Conservation (phyloP, 768 basidiomycete species). For the Russula lepida region DNA sequence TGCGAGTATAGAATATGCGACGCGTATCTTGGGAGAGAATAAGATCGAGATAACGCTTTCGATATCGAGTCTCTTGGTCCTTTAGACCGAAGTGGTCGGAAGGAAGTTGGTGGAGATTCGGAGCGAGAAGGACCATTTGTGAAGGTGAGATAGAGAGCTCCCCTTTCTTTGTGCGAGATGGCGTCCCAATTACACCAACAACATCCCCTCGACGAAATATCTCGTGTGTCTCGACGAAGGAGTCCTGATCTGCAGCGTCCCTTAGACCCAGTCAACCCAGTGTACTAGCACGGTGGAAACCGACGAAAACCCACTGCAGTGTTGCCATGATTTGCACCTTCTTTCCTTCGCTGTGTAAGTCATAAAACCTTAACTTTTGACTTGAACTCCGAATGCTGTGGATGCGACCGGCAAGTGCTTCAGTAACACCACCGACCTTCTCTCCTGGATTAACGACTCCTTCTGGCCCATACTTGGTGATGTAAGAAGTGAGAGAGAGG, state of each 20-base stretch:
- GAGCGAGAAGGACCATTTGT: constrained; percentile 80
- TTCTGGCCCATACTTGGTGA: constrained; percentile 63
- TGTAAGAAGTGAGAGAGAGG: constrained; percentile 62
- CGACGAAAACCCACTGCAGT: constrained; percentile 48
- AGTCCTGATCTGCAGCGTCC: constrained; percentile 53
- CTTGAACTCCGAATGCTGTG: constrained; percentile 82
- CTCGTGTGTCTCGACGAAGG: constrained; percentile 68
- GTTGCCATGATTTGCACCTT: constrained; percentile 96
- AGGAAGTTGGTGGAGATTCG: constrained; percentile 93
- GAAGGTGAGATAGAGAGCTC: constrained; percentile 86
- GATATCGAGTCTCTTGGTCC: constrained; percentile 95
- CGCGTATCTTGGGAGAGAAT: constrained; percentile 89
- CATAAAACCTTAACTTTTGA: constrained; percentile 87
- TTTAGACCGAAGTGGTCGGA: constrained; percentile 89
- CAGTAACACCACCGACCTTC: constrained; percentile 49
- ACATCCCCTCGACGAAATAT: constrained; percentile 94
- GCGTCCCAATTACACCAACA: constrained; percentile 83
- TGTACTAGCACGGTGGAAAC: neutral
- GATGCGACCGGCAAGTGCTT: constrained; percentile 81
- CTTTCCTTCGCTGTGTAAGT: constrained; percentile 82
- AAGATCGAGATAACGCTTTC: constrained; percentile 97
- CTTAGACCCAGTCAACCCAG: constrained; percentile 28
- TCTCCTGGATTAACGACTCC: constrained; percentile 60
- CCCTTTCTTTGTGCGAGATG: constrained; percentile 90
- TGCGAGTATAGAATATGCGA: constrained; percentile 83